Conservation (phyloP, 768 basidiomycete genomes). For the Panus rudis region DNA sequence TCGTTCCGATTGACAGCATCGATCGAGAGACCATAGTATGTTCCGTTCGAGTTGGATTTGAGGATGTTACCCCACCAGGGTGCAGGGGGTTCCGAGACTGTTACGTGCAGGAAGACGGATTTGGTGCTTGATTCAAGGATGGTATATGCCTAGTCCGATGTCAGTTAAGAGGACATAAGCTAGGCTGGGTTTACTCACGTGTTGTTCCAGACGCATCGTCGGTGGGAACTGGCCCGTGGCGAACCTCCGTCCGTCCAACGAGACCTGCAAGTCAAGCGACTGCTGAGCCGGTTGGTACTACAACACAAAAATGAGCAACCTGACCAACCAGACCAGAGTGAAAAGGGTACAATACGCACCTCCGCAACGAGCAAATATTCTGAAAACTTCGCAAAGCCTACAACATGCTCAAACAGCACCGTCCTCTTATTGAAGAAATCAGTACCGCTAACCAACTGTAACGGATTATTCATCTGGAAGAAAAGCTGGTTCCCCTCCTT, state of each 20-base stretch:
- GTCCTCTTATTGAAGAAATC: conserved; percentile 66
- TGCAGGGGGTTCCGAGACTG: conserved; percentile 68
- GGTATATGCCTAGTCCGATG: conserved; percentile 66
- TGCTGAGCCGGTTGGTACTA: conserved; percentile 48
- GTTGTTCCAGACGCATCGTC: conserved; percentile 81
- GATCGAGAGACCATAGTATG: conserved; percentile 84
- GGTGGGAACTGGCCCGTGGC: conserved; percentile 88
- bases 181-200: conserved; percentile 43
- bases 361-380: conserved; percentile 95
- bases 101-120: conserved; percentile 93
- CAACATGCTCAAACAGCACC: conserved; percentile 79
- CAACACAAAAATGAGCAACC: not conserved
- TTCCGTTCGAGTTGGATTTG: conserved; percentile 97
- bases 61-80: conserved; percentile 88
- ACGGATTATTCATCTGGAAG: conserved; percentile 50
- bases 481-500: conserved; percentile 74
- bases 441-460: conserved; percentile 74
- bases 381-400: conserved; percentile 95
- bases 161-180: not conserved
- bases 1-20: conserved; percentile 90
- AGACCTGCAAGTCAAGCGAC: conserved; percentile 82
- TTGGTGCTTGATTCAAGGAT: conserved; percentile 91
- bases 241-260: conserved; percentile 82
- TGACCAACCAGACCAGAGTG: not conserved
- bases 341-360: conserved; percentile 36